These are phyloP conservation scores for Mycosarcoma mackinlayi DNA, from an alignment of 1,284 basidiomycete genomes.

Conservation along the genomic window DNA sequence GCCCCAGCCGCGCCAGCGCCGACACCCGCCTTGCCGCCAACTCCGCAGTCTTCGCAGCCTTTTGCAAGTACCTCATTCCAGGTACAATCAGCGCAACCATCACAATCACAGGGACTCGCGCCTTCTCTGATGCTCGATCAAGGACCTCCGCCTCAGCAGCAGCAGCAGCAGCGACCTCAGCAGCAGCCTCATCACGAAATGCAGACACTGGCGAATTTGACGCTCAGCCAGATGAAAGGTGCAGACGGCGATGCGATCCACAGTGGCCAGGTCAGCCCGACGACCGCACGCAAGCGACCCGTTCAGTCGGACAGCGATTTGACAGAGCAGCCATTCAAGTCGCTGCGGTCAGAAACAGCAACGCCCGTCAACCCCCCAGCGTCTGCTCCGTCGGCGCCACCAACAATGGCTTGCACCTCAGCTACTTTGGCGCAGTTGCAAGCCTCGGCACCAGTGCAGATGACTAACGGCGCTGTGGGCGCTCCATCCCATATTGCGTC, in stretches of 20 bases:
- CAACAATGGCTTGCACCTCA: slow-evolving; percentile 11
- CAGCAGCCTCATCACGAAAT: slow-evolving; percentile 18
- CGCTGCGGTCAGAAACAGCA: slow-evolving; percentile 36
- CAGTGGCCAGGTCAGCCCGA: slow-evolving; percentile 35
- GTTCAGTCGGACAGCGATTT: slow-evolving; percentile 42
- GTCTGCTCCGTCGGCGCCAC: slow-evolving; percentile 42
- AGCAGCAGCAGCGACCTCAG: slow-evolving; percentile 17
- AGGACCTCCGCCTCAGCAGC: slow-evolving; percentile 15
- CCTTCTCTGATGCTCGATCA: slow-evolving; percentile 29
- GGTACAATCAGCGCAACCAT: slow-evolving; percentile 10
- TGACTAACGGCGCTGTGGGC: slow-evolving; percentile 4
- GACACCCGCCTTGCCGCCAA: slow-evolving; percentile 8
- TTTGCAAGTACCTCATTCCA: slow-evolving; percentile 15
- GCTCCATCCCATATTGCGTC: slow-evolving; percentile 14
- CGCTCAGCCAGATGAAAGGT: slow-evolving; percentile 33
- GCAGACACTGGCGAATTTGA: slow-evolving; percentile 15
- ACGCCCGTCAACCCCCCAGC: slow-evolving; percentile 41
- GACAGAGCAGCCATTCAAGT: slow-evolving; percentile 39
- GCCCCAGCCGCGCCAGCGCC: slow-evolving; percentile 17
- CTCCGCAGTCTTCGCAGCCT: slow-evolving; percentile 15
- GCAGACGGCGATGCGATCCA: slow-evolving; percentile 9
- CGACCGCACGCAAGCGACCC: slow-evolving; percentile 45
- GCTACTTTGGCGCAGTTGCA: slow-evolving; percentile 19
- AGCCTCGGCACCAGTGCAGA: slow-evolving; percentile 15
- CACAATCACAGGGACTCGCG: slow-evolving; percentile 9